These are phyloP conservation scores for Haplosporangium sp. DNA, from an alignment of 371 early-diverging fungal species.

Conservation along the genomic window DNA sequence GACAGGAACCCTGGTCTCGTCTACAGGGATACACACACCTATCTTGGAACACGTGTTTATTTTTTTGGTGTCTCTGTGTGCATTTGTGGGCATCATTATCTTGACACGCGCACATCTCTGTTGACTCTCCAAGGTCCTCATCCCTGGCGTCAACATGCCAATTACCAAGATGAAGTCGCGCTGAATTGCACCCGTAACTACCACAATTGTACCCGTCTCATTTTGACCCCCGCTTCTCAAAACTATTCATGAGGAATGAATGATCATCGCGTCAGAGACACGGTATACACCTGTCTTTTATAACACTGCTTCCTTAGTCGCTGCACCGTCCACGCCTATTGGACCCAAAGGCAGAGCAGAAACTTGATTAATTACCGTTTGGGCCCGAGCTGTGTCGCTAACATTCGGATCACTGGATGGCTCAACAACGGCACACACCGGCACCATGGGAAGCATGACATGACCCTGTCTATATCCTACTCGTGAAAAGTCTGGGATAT, in stretches of 20 bases:
- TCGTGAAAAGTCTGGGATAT: constrained; percentile 33
- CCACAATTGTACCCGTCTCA: constrained; percentile 9
- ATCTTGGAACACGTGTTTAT: too few species aligned
- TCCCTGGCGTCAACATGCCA: constrained; percentile 3
- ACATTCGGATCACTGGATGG: constrained; percentile 3
- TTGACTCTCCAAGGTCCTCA: constrained; percentile 6
- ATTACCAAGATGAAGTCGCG: constrained; percentile 18
- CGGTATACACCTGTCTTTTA: constrained; percentile 25
- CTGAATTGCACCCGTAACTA: constrained; percentile 17
- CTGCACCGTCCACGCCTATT: constrained; percentile 14
- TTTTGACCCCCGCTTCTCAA: constrained; percentile 20
- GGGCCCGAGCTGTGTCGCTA: constrained; percentile 29
- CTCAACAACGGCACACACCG: constrained; percentile 13
- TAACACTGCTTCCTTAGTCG: constrained; percentile 20
- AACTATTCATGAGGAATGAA: constrained; percentile 13
- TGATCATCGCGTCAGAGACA: constrained; percentile 18
- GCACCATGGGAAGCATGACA: constrained; percentile 15
- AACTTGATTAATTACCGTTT: constrained; percentile 27
- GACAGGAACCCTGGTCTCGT: too few species aligned
- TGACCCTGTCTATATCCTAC: constrained; percentile 35
- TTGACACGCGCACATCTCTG: background rate
- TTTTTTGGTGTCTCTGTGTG: too few species aligned
- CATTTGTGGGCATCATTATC: background rate
- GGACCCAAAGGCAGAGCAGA: constrained; percentile 4
- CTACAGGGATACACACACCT: too few species aligned